Conservation (phyloP, 23 red algal genomes). For the Gracilaria caudata region DNA sequence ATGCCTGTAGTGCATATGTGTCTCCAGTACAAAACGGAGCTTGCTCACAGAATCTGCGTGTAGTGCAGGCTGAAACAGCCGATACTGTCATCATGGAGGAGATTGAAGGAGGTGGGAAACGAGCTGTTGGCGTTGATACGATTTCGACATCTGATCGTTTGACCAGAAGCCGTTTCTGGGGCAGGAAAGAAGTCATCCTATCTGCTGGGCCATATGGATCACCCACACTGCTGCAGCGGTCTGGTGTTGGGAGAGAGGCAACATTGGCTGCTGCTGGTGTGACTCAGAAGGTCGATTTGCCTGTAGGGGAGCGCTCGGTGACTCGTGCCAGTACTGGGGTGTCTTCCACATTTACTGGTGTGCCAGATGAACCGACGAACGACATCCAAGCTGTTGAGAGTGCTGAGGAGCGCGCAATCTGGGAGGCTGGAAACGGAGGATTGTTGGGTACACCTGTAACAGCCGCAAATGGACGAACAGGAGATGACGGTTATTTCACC, state of each 20-base stretch:
- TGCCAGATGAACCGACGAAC: conserved; percentile 28
- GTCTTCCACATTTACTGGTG: conserved; percentile 16
- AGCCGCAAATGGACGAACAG: conserved; percentile 8
- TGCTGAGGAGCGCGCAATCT: not conserved
- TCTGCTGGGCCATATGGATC: conserved; percentile 73
- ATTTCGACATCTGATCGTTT: not conserved
- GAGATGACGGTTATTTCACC: conserved; percentile 33
- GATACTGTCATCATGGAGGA: conserved; percentile 21
- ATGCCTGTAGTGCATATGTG: conserved; percentile 65
- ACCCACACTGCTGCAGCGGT: conserved; percentile 75
- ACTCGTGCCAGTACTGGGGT: conserved; percentile 19
- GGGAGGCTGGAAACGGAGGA: conserved; percentile 49
- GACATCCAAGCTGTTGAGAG: not conserved
- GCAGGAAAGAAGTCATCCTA: conserved; percentile 42
- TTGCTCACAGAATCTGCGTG: conserved; percentile 32
- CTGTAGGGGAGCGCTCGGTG: conserved; percentile 35
- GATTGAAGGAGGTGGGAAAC: not conserved
- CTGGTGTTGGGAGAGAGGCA: conserved; percentile 68
- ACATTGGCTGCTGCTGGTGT: conserved; percentile 42
- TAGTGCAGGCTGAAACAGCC: conserved; percentile 44
- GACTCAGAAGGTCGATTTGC: conserved; percentile 29
- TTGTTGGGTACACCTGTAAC: conserved; percentile 30
- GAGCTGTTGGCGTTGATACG: conserved; percentile 22
- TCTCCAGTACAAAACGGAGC: not conserved
- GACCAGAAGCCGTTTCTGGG: not conserved